A percentile compares a stretch with the other conserved stretches of the same genome.
Conservation (phyloP, 2,329 filamentous ascomycete genomes). For the Drechslerella stenobrocha region DNA sequence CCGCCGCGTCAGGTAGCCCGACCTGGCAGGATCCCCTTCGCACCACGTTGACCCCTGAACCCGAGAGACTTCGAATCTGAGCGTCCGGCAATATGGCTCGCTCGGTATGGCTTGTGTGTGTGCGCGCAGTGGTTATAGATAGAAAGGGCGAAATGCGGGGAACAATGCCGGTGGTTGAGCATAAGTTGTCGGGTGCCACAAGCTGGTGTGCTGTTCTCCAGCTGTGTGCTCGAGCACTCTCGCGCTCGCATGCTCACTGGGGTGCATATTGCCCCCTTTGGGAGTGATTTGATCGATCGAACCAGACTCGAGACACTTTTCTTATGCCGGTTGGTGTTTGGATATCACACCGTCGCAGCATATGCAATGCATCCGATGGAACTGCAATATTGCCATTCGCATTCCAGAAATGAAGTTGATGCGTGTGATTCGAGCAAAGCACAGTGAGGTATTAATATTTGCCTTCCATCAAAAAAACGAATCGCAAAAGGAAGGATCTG, state of each 20-base stretch:
- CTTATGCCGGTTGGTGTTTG: background rate
- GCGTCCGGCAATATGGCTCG: background rate
- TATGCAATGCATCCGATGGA: too few species aligned
- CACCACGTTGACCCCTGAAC: background rate
- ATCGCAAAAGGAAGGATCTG: too few species aligned
- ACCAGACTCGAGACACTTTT: background rate
- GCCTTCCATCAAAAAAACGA: too few species aligned
- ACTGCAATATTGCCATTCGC: background rate
- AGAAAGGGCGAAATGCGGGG: background rate
- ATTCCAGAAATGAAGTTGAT: too few species aligned
- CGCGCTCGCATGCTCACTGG: background rate
- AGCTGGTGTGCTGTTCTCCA: background rate
- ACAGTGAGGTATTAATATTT: too few species aligned
- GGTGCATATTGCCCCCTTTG: background rate
- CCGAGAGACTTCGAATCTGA: background rate
- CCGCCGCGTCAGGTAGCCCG: background rate
- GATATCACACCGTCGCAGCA: conserved; percentile 2
- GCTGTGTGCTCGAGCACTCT: too few species aligned
- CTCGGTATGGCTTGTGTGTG: background rate
- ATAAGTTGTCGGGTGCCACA: background rate
- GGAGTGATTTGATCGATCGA: conserved; percentile 2
- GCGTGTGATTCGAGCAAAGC: too few species aligned
- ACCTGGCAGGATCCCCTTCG: background rate
- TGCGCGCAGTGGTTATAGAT: background rate
- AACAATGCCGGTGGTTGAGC: background rate